Evolutionary conservation across 2,329 filamentous ascomycete species (phyloP).

Genomic region (Scolecobasidium constrictum): DNA sequence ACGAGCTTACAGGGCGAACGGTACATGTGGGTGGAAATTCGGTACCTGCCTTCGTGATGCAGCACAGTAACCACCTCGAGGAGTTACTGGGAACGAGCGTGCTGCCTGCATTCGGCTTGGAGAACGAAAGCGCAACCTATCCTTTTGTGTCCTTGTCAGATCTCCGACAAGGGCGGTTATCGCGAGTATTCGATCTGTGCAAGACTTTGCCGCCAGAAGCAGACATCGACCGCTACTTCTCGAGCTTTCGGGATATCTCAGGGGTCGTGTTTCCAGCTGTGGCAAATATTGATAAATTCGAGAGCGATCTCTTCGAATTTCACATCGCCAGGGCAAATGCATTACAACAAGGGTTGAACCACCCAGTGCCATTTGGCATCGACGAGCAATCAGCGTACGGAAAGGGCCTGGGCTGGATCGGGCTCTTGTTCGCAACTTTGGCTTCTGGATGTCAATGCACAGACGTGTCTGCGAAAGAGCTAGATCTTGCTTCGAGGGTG

Average conservation of each 20-base stretch:
- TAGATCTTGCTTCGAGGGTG: slow-evolving; percentile 53
- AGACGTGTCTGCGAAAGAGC: slow-evolving; percentile 44
- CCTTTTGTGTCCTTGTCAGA: slow-evolving; percentile 56
- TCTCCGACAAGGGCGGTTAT: slow-evolving; percentile 45
- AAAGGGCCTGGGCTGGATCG: slow-evolving; percentile 47
- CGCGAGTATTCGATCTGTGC: slow-evolving; percentile 46
- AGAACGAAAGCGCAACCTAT: slow-evolving; percentile 54
- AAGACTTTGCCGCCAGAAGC: slow-evolving; percentile 47
- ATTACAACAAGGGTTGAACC: too few relatives aligned
- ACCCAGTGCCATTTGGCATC: slow-evolving; percentile 24
- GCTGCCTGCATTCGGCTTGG: slow-evolving; percentile 50
- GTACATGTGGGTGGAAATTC: slow-evolving; percentile 52
- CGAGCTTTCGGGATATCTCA: slow-evolving; percentile 43
- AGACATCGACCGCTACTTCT: slow-evolving; percentile 40
- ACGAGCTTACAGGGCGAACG: slow-evolving; percentile 48
- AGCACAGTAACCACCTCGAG: slow-evolving; percentile 28
- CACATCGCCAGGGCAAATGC: slow-evolving; percentile 36
- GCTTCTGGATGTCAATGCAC: slow-evolving; percentile 53
- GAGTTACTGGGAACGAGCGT: slow-evolving; percentile 50
- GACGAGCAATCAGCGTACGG: slow-evolving; percentile 46
- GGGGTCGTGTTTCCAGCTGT: slow-evolving; percentile 51
- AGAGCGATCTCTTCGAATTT: slow-evolving; percentile 42
- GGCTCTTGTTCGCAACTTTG: slow-evolving; percentile 50
- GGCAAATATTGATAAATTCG: slow-evolving; percentile 43
- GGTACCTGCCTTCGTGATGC: slow-evolving; percentile 49